A percentile compares a stretch with the other conserved stretches of the same genome.
These are phyloP conservation scores for Dryas alaskensis DNA, from an alignment of 306 rosid species.

Conservation along the genomic window DNA sequence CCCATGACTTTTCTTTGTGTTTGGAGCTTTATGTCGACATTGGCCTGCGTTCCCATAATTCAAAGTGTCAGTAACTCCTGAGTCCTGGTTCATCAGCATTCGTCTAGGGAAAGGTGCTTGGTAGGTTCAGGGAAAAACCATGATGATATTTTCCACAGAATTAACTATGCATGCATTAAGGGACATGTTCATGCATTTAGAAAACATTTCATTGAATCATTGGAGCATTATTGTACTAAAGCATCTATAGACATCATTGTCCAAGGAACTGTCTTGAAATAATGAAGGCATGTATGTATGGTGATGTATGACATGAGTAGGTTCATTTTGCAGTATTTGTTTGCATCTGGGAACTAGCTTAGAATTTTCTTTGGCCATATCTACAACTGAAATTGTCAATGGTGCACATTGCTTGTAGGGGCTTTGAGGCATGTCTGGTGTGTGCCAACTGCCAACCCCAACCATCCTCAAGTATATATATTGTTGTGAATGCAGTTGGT, in stretches of 20 bases:
- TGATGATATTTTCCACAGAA: slow-evolving; percentile 2
- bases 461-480: background rate
- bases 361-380: background rate
- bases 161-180: background rate
- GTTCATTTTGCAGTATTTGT: background rate
- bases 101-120: background rate
- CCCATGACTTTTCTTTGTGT: background rate
- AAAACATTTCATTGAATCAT: background rate
- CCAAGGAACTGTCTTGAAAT: too few relatives aligned
- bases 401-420: background rate
- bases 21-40: background rate
- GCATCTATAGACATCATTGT: background rate
- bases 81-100: background rate
- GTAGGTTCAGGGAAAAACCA: background rate
- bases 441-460: background rate
- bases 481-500: background rate
- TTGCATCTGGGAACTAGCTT: background rate
- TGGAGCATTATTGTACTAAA: background rate
- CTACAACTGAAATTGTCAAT: background rate
- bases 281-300: background rate
- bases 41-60: background rate
- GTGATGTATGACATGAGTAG: background rate
- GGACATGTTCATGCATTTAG: too few relatives aligned
- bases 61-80: background rate
- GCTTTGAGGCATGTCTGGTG: background rate